phyloP scores from a whole-genome alignment of 208 protist species.

The Angomonas ambiguus region DNA sequence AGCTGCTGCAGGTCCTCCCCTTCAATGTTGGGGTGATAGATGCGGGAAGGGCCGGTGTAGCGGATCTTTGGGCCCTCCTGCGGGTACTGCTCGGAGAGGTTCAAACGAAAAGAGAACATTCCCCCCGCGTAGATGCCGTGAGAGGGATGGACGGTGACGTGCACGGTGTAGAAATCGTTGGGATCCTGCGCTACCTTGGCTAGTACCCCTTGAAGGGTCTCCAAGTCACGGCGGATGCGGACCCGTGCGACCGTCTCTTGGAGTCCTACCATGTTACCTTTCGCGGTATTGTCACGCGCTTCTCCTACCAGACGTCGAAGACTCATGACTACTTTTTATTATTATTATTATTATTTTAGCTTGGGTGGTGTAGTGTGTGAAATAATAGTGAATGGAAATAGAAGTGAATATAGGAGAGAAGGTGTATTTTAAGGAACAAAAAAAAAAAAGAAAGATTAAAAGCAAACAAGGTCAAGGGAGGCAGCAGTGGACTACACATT shows the following conservation, averaged over 20 bases:
- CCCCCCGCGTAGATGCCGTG: slow-evolving; percentile 65
- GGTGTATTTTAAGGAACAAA: neutral
- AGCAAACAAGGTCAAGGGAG: neutral
- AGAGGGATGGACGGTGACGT: slow-evolving; percentile 28
- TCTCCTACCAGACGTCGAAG: neutral
- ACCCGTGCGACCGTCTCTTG: slow-evolving; percentile 27
- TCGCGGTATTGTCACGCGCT: neutral
- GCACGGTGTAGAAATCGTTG: slow-evolving; percentile 46
- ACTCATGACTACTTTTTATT: slow-evolving; percentile 2
- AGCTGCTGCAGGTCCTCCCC: slow-evolving; percentile 44
- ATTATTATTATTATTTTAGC: neutral
- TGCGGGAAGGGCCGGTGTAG: slow-evolving; percentile 61
- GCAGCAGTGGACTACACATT: neutral
- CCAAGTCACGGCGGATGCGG: slow-evolving; percentile 57
- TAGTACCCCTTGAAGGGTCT: slow-evolving; percentile 46
- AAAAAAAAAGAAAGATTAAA: neutral
- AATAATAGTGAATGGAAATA: neutral
- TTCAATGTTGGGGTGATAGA: slow-evolving; percentile 90
- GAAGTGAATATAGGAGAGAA: neutral
- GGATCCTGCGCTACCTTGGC: slow-evolving; percentile 36
- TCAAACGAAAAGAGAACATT: slow-evolving; percentile 59
- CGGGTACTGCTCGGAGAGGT: slow-evolving; percentile 71
- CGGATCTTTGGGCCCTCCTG: slow-evolving; percentile 75
- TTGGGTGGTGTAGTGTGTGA: neutral
- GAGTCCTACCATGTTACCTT: slow-evolving; percentile 11